Conservation (phyloP, 371 early-diverging fungal species). For the Capillidium heterosporum region DNA sequence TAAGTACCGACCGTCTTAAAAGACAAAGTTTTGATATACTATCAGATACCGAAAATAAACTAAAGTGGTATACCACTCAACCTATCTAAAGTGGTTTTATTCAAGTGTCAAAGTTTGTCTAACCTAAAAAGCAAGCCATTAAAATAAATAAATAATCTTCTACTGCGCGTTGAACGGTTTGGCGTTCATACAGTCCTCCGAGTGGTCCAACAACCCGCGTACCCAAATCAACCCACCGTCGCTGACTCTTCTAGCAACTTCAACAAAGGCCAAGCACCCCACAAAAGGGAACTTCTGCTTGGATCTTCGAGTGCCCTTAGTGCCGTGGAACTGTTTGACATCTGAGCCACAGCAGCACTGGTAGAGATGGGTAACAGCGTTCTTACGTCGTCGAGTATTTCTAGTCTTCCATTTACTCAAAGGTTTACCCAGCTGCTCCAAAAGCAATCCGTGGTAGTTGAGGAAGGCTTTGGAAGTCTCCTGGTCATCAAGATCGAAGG, state of each 20-base stretch:
- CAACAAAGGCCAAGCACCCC: constrained; percentile 2
- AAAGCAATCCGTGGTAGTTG: background rate
- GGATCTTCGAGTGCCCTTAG: constrained; percentile 2
- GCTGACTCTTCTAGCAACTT: background rate
- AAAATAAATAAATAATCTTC: background rate
- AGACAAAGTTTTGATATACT: too few species aligned
- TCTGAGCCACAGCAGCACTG: constrained; percentile 5
- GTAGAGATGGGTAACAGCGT: constrained; percentile 1
- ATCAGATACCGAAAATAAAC: too few species aligned
- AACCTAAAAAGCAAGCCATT: too few species aligned
- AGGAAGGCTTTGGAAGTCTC: background rate
- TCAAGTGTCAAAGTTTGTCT: too few species aligned
- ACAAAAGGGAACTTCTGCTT: constrained; percentile 6
- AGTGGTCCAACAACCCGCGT: background rate
- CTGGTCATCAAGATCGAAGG: background rate
- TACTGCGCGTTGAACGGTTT: background rate
- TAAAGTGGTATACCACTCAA: too few species aligned
- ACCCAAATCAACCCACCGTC: constrained; percentile 3
- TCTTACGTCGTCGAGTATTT: background rate
- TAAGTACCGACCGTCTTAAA: too few species aligned
- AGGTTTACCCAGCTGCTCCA: background rate
- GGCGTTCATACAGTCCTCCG: background rate
- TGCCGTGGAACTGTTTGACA: constrained; percentile 4
- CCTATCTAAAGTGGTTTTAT: too few species aligned
- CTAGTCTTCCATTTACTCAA: constrained; percentile 4